Conservation (phyloP, 1,284 basidiomycete genomes). For the Naganishia albida region DNA sequence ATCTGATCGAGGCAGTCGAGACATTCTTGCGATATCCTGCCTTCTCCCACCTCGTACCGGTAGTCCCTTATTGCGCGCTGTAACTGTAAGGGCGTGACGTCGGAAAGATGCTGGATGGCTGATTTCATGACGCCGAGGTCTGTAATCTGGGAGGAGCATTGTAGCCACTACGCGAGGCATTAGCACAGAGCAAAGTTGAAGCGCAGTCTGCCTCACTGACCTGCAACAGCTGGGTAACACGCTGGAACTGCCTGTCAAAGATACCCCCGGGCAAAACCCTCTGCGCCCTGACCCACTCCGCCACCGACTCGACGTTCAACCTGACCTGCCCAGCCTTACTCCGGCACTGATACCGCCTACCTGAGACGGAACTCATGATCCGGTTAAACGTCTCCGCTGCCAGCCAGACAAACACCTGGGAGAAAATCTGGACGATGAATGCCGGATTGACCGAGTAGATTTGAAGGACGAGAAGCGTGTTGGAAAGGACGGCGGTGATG, state of each 20-base stretch:
- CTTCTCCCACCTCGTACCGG: conserved; percentile 90
- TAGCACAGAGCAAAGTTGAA: conserved; percentile 25
- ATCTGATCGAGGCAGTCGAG: conserved; percentile 87
- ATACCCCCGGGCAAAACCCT: conserved; percentile 73
- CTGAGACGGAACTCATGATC: conserved; percentile 63
- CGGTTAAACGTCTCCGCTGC: conserved; percentile 90
- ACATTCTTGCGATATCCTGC: conserved; percentile 90
- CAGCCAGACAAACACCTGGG: conserved; percentile 66
- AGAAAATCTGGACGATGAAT: conserved; percentile 86
- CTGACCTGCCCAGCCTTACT: conserved; percentile 85
- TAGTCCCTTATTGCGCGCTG: conserved; percentile 89
- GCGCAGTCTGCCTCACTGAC: conserved; percentile 53
- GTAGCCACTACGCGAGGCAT: conserved; percentile 63
- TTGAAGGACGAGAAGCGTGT: conserved; percentile 80
- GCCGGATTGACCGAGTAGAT: conserved; percentile 90
- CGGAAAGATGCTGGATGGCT: conserved; percentile 82
- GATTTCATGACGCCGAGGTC: conserved; percentile 85
- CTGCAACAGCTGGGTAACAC: conserved; percentile 82
- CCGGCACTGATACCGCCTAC: conserved; percentile 91
- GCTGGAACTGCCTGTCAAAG: conserved; percentile 71
- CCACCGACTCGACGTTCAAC: conserved; percentile 80
- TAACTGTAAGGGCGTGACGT: conserved; percentile 93
- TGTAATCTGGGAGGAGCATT: conserved; percentile 67
- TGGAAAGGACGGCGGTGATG: conserved; percentile 78
- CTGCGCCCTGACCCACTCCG: conserved; percentile 79